Evolutionary conservation across 768 basidiomycete genomes (phyloP).

Genomic region (Tylopilus vinaceipallidus): DNA sequence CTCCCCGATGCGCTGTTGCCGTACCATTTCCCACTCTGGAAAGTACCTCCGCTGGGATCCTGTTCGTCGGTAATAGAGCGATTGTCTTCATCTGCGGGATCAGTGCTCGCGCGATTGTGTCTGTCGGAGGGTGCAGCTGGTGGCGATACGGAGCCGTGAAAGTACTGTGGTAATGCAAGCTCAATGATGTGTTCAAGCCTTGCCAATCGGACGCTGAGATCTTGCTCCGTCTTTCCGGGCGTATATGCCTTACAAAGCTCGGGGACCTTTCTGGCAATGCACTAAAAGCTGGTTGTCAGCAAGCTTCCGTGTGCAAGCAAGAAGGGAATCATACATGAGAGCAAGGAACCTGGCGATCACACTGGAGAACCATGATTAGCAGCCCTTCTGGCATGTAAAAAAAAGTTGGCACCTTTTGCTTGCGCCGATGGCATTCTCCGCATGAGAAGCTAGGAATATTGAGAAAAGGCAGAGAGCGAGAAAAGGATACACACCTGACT

Average conservation of each 20-base stretch:
- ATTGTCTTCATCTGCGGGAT: slow-evolving; percentile 58
- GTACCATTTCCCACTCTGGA: slow-evolving; percentile 85
- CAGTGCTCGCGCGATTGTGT: slow-evolving; percentile 46
- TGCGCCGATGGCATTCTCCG: slow-evolving; percentile 84
- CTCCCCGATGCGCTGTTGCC: slow-evolving; percentile 83
- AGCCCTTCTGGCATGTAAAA: slow-evolving; percentile 12
- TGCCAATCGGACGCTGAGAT: slow-evolving; percentile 68
- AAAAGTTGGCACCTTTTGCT: slow-evolving; percentile 64
- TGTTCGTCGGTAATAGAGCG: slow-evolving; percentile 76
- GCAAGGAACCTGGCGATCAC: slow-evolving; percentile 82
- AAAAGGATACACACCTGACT: slow-evolving; percentile 58
- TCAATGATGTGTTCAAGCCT: slow-evolving; percentile 83
- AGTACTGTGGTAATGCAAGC: slow-evolving; percentile 73
- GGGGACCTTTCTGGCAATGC: slow-evolving; percentile 81
- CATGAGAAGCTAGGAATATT: slow-evolving; percentile 64
- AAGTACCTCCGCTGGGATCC: slow-evolving; percentile 70
- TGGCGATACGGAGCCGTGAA: slow-evolving; percentile 40
- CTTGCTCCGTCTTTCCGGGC: slow-evolving; percentile 83
- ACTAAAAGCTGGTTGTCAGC: slow-evolving; percentile 47
- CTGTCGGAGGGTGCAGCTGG: slow-evolving; percentile 34
- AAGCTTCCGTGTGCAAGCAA: slow-evolving; percentile 1
- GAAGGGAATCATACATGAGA: slow-evolving; percentile 59
- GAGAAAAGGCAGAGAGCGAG: slow-evolving; percentile 1
- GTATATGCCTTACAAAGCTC: slow-evolving; percentile 88
- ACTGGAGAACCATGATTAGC: slow-evolving; percentile 44